Evolutionary conservation across 225 moss, liverwort and hornwort genomes (phyloP), one percentile per base, ranked within the genome.

Genomic region (Antitrichia curtipendula): DNA sequence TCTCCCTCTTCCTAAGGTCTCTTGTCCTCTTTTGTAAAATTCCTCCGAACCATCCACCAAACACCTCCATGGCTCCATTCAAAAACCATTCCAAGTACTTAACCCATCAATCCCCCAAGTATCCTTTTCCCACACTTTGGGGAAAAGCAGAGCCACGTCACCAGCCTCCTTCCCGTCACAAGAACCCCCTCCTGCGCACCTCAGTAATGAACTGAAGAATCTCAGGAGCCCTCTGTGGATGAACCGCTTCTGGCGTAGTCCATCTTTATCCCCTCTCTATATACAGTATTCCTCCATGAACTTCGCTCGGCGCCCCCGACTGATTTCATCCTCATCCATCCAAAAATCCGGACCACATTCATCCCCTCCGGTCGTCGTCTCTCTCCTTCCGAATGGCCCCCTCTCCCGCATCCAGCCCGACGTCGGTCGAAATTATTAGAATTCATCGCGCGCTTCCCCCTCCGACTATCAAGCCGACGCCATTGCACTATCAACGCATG

Each of bases 401-500:
- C 54, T 21, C 16, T 16, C 38, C 12, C 3, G 31, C n/a, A 4
- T 45, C 54, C 74, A 8, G 7, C 15, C 31, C 21, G 65, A 65
- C 75, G 64, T 56, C 87, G 87, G 56, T 45, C 57, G 66, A 57
- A 68, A 68, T 86, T 68, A 66, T 86, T 66, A 86, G 79, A 86
- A 79, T 58, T 62, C 52, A 75, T 85, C 85, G 85, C 75, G 87
- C 87, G 60, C 85, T 18, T 41, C 21, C 36, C 12, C 57, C 9
- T 80, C 85, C 90, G 88, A 85, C 69, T 53, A 69, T 88, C 88
- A 75, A 75, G 90, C 88, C 85, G 81, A 90, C 88, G 90, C 60
- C 68, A 31, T 54, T 54, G 88, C 90, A 60, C 76, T 68, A 85
- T 81, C 81, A 75, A 68, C 85, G 88, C 88, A 84, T 50, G 81